Evolutionary conservation across 495 filamentous ascomycete species (phyloP).

Genomic region (Aspergillus asperescens): DNA sequence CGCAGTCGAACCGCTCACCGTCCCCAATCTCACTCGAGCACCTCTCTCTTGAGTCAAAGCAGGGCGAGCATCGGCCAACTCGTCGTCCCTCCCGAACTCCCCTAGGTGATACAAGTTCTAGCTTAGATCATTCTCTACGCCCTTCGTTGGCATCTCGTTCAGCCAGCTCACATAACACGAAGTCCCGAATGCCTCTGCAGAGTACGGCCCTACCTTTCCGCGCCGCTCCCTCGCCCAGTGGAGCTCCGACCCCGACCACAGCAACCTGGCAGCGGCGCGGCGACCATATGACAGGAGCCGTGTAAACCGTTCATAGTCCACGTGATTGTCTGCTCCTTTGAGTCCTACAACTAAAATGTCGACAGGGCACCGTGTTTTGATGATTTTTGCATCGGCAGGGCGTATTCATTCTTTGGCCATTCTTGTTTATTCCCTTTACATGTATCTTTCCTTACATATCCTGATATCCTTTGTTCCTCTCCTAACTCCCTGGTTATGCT

Average conservation of each 20-base stretch:
- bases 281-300: constrained; percentile 13
- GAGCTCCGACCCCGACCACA: constrained; percentile 35
- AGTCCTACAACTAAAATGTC: not conserved
- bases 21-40: constrained; percentile 38
- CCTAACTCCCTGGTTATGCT: not conserved
- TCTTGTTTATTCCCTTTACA: not conserved
- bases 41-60: constrained; percentile 35
- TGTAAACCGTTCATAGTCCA: not conserved
- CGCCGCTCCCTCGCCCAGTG: constrained; percentile 38
- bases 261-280: constrained; percentile 34
- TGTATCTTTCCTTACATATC: not conserved
- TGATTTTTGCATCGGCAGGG: constrained; percentile 20
- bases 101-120: constrained; percentile 35
- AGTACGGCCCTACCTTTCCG: constrained; percentile 40
- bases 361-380: constrained; percentile 12
- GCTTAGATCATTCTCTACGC: constrained; percentile 31
- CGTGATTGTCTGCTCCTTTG: not conserved
- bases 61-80: constrained; percentile 32
- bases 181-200: constrained; percentile 34
- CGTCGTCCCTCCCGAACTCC: constrained; percentile 37
- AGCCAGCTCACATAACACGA: constrained; percentile 36
- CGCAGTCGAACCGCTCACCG: constrained; percentile 27
- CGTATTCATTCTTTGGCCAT: constrained; percentile 17
- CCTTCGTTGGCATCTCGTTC: constrained; percentile 36
- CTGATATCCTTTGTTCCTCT: not conserved